A percentile compares a stretch with the other conserved stretches of the same genome.
Evolutionary conservation across 164 flowering plant genomes (phyloP).

Genomic region (Chimonanthus salicifolius): DNA sequence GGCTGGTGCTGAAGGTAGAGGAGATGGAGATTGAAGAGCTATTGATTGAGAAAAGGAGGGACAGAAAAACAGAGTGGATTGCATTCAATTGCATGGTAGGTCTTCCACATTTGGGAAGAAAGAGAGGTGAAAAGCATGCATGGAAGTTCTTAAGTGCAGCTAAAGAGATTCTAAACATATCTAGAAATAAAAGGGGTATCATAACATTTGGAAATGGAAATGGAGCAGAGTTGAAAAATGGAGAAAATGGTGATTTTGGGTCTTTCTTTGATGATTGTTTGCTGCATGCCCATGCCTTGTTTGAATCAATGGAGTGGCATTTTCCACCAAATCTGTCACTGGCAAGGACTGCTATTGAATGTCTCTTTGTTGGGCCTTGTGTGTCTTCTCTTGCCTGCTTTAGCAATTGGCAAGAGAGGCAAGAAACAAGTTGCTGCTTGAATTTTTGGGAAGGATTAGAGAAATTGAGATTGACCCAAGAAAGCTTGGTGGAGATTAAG

Average conservation of each 20-base stretch:
- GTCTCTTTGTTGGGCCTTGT: conserved; percentile 29
- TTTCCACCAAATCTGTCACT: conserved; percentile 26
- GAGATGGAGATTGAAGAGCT: conserved; percentile 39
- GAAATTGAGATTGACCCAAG: conserved; percentile 26
- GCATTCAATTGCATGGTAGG: conserved; percentile 37
- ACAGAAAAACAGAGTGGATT: conserved; percentile 23
- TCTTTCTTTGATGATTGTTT: conserved; percentile 22
- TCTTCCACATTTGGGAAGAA: conserved; percentile 33
- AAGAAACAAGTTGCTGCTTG: neutral
- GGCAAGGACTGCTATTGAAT: conserved; percentile 37
- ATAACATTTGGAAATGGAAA: conserved; percentile 26
- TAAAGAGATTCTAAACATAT: conserved; percentile 8
- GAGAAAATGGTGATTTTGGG: conserved; percentile 12
- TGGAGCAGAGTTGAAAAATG: conserved; percentile 6
- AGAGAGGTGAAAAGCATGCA: conserved; percentile 14
- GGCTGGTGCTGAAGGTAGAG: conserved; percentile 33
- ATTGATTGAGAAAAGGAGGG: conserved; percentile 25
- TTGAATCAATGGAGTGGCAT: conserved; percentile 29
- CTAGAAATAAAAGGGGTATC: conserved; percentile 16
- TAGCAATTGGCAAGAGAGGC: conserved; percentile 24
- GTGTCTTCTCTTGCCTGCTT: conserved; percentile 21
- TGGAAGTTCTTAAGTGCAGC: conserved; percentile 23
- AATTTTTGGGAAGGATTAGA: conserved; percentile 9
- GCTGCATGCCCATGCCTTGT: conserved; percentile 22
- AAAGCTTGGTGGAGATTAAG: conserved; percentile 25